Percentiles rank a stretch among this genome's conserved stretches.
These are phyloP conservation scores for Cyphellophora europaea DNA, from an alignment of 2,329 filamentous ascomycete genomes.

Conservation along the genomic window DNA sequence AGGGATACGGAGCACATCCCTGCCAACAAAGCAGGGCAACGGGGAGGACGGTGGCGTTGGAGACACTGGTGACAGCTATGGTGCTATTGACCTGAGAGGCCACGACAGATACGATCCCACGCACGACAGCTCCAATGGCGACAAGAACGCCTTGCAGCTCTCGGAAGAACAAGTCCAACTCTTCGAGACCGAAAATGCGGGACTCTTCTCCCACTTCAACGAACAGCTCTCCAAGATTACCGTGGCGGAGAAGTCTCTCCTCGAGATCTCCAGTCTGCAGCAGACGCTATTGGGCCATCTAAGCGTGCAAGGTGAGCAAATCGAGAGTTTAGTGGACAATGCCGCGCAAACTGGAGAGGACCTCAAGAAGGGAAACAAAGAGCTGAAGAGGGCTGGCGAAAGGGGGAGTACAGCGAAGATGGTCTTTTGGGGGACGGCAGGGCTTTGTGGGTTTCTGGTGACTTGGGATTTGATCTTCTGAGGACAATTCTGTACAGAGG, in stretches of 20 bases:
- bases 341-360: slow-evolving; percentile 76
- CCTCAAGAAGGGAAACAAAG: slow-evolving; percentile 78
- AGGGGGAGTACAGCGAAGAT: slow-evolving; percentile 63
- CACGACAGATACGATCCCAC: slow-evolving; percentile 18
- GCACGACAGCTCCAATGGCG: slow-evolving; percentile 21
- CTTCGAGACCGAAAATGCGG: slow-evolving; percentile 87
- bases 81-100: slow-evolving; percentile 15
- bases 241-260: slow-evolving; percentile 80
- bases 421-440: slow-evolving; percentile 72
- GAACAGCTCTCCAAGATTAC: slow-evolving; percentile 89
- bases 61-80: slow-evolving; percentile 20
- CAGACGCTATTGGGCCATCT: slow-evolving; percentile 81
- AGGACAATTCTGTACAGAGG: too few species aligned
- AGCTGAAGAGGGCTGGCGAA: slow-evolving; percentile 74
- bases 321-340: slow-evolving; percentile 79
- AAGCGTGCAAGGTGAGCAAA: slow-evolving; percentile 74
- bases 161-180: slow-evolving; percentile 81
- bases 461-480: slow-evolving; percentile 65
- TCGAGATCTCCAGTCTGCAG: slow-evolving; percentile 90
- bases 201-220: slow-evolving; percentile 88
- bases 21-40: too few species aligned
- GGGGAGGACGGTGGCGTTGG: slow-evolving; percentile 13
- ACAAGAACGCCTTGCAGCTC: slow-evolving; percentile 41
- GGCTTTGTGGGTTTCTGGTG: slow-evolving; percentile 64
- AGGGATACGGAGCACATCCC: background rate